These are phyloP conservation scores for Raffaelea arxii DNA, from an alignment of 2,329 filamentous ascomycete genomes.

Conservation along the genomic window DNA sequence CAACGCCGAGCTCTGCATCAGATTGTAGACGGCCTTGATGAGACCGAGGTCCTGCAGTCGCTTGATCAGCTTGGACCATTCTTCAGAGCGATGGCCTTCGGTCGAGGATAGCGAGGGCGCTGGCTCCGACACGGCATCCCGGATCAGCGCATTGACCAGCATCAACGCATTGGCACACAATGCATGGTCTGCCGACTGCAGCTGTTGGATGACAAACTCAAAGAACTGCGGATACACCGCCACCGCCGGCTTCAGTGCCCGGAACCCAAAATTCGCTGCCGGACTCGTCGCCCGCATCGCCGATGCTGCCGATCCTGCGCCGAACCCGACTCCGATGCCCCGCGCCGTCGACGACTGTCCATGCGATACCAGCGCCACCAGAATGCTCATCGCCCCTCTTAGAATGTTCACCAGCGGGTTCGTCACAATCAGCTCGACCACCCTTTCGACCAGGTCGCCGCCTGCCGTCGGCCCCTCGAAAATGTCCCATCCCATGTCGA, in stretches of 20 bases:
- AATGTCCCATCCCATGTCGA: slow-evolving; percentile 96
- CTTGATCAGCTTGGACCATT: slow-evolving; percentile 96
- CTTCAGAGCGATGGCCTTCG: slow-evolving; percentile 39
- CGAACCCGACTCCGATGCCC: slow-evolving; percentile 9
- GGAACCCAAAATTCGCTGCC: slow-evolving; percentile 70
- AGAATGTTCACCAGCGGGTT: slow-evolving; percentile 97
- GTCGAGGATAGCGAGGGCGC: slow-evolving; percentile 27
- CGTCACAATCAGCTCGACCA: slow-evolving; percentile 87
- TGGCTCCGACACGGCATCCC: slow-evolving; percentile 77
- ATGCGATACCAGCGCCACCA: slow-evolving; percentile 86
- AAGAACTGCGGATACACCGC: slow-evolving; percentile 89
- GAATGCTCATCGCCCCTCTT: slow-evolving; percentile 89
- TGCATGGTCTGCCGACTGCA: slow-evolving; percentile 90
- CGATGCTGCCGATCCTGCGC: slow-evolving; percentile 5
- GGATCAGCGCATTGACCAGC: slow-evolving; percentile 88
- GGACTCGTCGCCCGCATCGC: slow-evolving; percentile 19
- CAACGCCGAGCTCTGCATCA: slow-evolving; percentile 90
- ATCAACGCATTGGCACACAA: slow-evolving; percentile 92
- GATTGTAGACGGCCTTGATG: slow-evolving; percentile 79
- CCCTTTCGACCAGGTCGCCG: slow-evolving; percentile 60
- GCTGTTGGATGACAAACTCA: slow-evolving; percentile 81
- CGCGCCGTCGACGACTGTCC: slow-evolving; percentile 52
- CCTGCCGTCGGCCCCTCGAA: slow-evolving; percentile 51
- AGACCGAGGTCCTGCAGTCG: slow-evolving; percentile 84
- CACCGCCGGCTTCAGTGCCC: slow-evolving; percentile 83